phyloP scores from a whole-genome alignment of 1,284 basidiomycete genomes.

The Boletus semigastroideus region DNA sequence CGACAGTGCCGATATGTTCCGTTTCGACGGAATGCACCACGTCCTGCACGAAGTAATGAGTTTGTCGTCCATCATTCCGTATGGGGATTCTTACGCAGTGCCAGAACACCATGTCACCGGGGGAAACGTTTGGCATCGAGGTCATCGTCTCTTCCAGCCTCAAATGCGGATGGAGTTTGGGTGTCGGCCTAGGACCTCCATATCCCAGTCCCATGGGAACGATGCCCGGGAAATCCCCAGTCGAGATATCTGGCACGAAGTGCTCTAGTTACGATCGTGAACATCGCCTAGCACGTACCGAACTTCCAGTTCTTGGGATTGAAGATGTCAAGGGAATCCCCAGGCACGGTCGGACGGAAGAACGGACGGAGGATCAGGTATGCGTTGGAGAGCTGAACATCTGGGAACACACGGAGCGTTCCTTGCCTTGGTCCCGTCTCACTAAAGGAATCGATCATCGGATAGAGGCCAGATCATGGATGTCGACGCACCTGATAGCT shows the following conservation, averaged over 20 bases:
- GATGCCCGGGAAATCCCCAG: slow-evolving; percentile 62
- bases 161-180: slow-evolving; percentile 64
- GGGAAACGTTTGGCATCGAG: slow-evolving; percentile 68
- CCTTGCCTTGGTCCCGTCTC: slow-evolving; percentile 76
- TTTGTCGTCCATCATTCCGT: not conserved
- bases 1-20: slow-evolving; percentile 63
- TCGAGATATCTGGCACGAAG: slow-evolving; percentile 46
- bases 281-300: slow-evolving; percentile 40
- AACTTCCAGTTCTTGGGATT: slow-evolving; percentile 70
- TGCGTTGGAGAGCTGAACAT: slow-evolving; percentile 70
- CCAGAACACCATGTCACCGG: slow-evolving; percentile 88
- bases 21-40: slow-evolving; percentile 79
- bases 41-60: slow-evolving; percentile 40
- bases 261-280: not conserved
- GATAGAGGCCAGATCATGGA: not conserved
- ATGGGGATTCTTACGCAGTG: slow-evolving; percentile 52
- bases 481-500: slow-evolving; percentile 51
- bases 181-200: slow-evolving; percentile 52
- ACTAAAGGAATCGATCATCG: slow-evolving; percentile 31
- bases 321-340: slow-evolving; percentile 45
- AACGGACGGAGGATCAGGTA: slow-evolving; percentile 85
- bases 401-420: slow-evolving; percentile 78
- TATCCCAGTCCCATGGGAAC: slow-evolving; percentile 43
- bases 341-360: slow-evolving; percentile 56
- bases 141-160: slow-evolving; percentile 71